phyloP scores from a whole-genome alignment of 148 eudicot genomes.

The Nepenthes gracilis region DNA sequence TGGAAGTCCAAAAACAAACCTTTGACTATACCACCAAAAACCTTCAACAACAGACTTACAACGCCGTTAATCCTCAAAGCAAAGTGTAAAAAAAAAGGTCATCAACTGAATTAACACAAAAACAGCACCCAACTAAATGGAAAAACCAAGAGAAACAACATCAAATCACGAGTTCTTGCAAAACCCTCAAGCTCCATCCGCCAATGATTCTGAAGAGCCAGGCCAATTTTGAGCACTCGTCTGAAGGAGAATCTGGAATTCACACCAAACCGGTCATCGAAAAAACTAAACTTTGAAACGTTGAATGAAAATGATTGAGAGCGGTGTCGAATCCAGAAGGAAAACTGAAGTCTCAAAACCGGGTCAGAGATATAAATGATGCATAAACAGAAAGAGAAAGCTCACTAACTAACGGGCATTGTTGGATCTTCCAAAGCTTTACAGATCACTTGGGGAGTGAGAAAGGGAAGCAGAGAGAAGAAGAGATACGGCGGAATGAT shows the following conservation, averaged over 20 bases:
- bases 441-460: constrained; percentile 5
- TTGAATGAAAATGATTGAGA: not conserved
- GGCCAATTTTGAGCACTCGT: constrained; percentile 7
- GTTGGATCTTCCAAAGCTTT: constrained; percentile 17
- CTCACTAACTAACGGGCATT: constrained; percentile 17
- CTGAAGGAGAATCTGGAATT: constrained; percentile 3
- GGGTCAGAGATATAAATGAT: not conserved
- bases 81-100: constrained; percentile 6
- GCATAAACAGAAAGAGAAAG: constrained; percentile 1
- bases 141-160: constrained; percentile 2
- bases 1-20: constrained; percentile 5
- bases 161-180: not conserved
- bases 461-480: constrained; percentile 8
- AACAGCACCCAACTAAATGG: not conserved
- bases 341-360: not conserved
- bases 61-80: not conserved
- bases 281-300: constrained; percentile 12
- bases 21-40: constrained; percentile 1
- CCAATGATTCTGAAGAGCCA: not conserved
- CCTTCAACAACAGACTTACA: not conserved
- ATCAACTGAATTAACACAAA: constrained; percentile 3
- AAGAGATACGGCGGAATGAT: not conserved
- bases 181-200: not conserved
- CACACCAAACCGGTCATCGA: constrained; percentile 6
- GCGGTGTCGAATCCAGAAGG: constrained; percentile 3